Evolutionary conservation across 2,329 filamentous ascomycete species (phyloP), one percentile per base, ranked within the genome.

Genomic region (Aspergillus texensis): DNA sequence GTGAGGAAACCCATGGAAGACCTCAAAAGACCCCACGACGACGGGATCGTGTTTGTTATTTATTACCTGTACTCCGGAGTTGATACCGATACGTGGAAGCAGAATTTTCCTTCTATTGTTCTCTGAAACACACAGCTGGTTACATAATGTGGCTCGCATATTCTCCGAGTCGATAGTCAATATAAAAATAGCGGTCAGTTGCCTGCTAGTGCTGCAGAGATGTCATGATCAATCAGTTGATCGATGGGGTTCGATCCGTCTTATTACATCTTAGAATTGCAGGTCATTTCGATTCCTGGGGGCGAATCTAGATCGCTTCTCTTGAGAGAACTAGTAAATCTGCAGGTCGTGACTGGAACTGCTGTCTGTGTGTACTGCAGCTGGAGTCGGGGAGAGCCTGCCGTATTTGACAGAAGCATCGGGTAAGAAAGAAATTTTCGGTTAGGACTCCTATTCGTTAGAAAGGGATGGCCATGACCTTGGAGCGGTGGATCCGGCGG

Each of bases 361-460:
- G 39, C 19, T 41, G 39, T 41, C 39, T 41, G 39, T 41, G 19
- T 19, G 39, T 41, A n/a, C 16, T 9, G 39, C 19, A n/a, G 34
- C 41, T 43, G 10, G 3, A 43, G 43, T 54, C 52, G 52, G 52
- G 52, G 52, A 39, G 9, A 39, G 34, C 32, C 32, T 55, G 32
- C 52, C 52, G 21, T 39, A 12, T 55, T 26, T 16, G 52, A 55
- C 34, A 28, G 52, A 55, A 26, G 32, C 12, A 55, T 55, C 34
- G 52, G 26, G 21, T 14, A 19, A 16, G 34, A 24, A 19, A 24
- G 34, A 24, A 34, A 36, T 3, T 26, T 55, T 55, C 52, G 52
- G 52, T 55, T 55, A 34, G 34, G 11, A 55, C 52, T 55, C 52
- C 52, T 55, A 55, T 55, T 55, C 39, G 52, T 21, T 55, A 34